Percentiles rank a stretch among this genome's conserved stretches.
Evolutionary conservation across 495 filamentous ascomycete species (phyloP).

Genomic region (Hypoxylon rickii): DNA sequence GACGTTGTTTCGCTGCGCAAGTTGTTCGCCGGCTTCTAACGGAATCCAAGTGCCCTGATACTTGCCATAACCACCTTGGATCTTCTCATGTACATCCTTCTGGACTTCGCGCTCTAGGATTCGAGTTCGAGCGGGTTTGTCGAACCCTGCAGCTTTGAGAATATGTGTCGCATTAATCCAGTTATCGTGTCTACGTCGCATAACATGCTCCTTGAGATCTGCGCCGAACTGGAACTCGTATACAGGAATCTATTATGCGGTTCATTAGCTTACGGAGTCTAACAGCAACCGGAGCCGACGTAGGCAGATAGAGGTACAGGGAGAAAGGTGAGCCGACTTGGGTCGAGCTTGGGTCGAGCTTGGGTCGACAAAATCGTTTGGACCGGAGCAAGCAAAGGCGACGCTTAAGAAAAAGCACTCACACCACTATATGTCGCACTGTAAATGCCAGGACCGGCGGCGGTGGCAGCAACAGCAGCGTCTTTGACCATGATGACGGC

Average conservation of each 20-base stretch:
- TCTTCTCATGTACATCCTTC: slow-evolving; percentile 93
- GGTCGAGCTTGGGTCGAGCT: not conserved
- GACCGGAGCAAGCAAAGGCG: no score
- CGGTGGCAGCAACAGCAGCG: slow-evolving; percentile 9
- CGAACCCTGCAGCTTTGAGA: slow-evolving; percentile 71
- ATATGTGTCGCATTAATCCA: slow-evolving; percentile 98
- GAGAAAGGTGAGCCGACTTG: not conserved
- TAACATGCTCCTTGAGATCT: slow-evolving; percentile 74
- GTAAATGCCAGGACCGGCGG: slow-evolving; percentile 61
- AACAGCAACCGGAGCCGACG: no score
- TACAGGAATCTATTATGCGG: slow-evolving; percentile 77
- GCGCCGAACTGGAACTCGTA: slow-evolving; percentile 82
- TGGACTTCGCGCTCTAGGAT: slow-evolving; percentile 97
- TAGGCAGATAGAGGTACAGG: no score
- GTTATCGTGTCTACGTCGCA: slow-evolving; percentile 85
- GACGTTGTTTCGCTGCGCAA: slow-evolving; percentile 84
- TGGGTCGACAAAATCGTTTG: not conserved
- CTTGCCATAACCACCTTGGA: slow-evolving; percentile 98
- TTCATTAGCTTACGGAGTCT: slow-evolving; percentile 2
- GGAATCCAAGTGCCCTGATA: slow-evolving; percentile 99
- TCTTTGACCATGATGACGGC: slow-evolving; percentile 46
- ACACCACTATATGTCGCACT: slow-evolving; percentile 95
- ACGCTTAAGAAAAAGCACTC: slow-evolving; percentile 42
- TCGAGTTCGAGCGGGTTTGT: slow-evolving; percentile 88
- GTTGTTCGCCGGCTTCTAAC: slow-evolving; percentile 73